Conservation (phyloP, 306 rosid species). For the Cercis canadensis region DNA sequence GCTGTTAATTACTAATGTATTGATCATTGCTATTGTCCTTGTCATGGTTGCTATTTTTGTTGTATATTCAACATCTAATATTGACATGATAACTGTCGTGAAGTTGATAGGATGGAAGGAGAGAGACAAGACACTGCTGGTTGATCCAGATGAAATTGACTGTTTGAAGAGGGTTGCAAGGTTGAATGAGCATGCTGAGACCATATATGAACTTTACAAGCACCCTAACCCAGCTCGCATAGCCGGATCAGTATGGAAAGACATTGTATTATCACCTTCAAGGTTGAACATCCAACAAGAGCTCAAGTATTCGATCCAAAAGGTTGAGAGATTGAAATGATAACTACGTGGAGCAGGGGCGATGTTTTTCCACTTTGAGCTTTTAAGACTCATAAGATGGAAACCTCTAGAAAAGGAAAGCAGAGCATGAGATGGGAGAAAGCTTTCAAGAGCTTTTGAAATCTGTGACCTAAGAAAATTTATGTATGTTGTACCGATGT, state of each 20-base stretch:
- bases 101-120: constrained; percentile 97
- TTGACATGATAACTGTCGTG: constrained; percentile 41
- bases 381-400: constrained; percentile 33
- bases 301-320: constrained; percentile 84
- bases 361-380: constrained; percentile 22
- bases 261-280: constrained; percentile 88
- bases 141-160: constrained; percentile 91
- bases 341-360: constrained; percentile 28
- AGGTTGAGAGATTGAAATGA: constrained; percentile 59
- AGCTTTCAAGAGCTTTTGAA: no score
- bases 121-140: constrained; percentile 82
- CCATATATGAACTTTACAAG: constrained; percentile 85
- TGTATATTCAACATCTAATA: constrained; percentile 2
- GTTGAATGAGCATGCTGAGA: constrained; percentile 70
- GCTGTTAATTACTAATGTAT: no score
- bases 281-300: constrained; percentile 82
- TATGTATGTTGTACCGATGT: constrained; percentile 27
- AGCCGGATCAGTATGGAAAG: constrained; percentile 91
- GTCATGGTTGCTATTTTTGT: neutral
- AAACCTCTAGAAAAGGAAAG: neutral
- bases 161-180: constrained; percentile 75
- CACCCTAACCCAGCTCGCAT: constrained; percentile 75
- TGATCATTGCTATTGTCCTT: neutral
- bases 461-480: no score
- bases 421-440: constrained; percentile 21